Evolutionary conservation across 1,284 basidiomycete genomes (phyloP).

Genomic region (Tilletia setariae): DNA sequence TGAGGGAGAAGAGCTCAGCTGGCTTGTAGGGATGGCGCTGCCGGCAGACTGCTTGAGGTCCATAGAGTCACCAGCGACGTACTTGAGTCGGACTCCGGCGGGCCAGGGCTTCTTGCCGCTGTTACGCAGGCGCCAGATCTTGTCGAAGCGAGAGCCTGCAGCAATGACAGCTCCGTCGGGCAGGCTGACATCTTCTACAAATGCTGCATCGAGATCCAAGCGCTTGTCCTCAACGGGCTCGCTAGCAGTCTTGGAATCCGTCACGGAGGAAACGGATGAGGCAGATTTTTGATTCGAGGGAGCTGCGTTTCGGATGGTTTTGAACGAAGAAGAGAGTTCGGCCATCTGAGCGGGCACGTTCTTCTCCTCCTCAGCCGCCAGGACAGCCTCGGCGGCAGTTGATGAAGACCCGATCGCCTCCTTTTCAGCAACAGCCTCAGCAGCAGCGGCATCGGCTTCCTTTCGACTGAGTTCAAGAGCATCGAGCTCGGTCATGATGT

Average conservation of each 20-base stretch:
- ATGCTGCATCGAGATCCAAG: slow-evolving; percentile 60
- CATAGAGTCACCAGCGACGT: slow-evolving; percentile 66
- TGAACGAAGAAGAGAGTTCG: slow-evolving; percentile 6
- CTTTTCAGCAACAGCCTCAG: background rate
- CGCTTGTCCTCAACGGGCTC: background rate
- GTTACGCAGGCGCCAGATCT: slow-evolving; percentile 73
- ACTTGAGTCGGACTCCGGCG: slow-evolving; percentile 61
- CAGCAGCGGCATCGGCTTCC: background rate
- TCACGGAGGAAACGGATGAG: background rate
- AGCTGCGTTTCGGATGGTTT: background rate
- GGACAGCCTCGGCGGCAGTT: background rate
- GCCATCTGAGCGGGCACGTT: background rate
- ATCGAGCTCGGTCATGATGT: slow-evolving; percentile 14
- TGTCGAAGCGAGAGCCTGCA: slow-evolving; percentile 76
- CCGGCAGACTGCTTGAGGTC: slow-evolving; percentile 27
- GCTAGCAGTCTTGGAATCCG: background rate
- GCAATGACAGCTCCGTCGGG: slow-evolving; percentile 73
- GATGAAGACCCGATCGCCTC: background rate
- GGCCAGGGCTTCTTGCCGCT: slow-evolving; percentile 68
- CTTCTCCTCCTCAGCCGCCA: no score
- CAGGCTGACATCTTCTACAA: slow-evolving; percentile 68
- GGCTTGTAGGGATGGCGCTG: slow-evolving; percentile 20
- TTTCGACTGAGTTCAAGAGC: background rate
- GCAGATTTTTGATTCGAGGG: background rate
- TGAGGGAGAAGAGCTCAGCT: slow-evolving; percentile 33